phyloP scores from a whole-genome alignment of 2,329 filamentous ascomycete species.

The Trichoderma endophyticum region DNA sequence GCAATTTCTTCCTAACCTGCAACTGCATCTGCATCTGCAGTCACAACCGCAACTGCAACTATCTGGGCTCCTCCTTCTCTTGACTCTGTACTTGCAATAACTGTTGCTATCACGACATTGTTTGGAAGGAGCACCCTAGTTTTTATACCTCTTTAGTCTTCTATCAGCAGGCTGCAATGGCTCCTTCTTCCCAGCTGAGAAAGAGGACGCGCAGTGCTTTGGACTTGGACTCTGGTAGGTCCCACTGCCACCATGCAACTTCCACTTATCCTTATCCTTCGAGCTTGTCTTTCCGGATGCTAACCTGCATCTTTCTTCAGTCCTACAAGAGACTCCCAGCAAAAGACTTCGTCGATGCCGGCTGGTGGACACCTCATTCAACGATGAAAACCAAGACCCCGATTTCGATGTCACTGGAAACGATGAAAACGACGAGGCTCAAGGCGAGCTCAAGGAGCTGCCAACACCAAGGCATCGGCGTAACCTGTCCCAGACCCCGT shows the following conservation, averaged over 20 bases:
- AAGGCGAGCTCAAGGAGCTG: slow-evolving; percentile 38
- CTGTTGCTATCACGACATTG: background rate
- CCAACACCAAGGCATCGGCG: slow-evolving; percentile 28
- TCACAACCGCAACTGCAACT: background rate
- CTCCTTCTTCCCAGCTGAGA: slow-evolving; percentile 32
- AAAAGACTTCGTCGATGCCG: slow-evolving; percentile 46
- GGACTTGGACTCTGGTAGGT: slow-evolving; percentile 33
- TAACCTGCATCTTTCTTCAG: slow-evolving; percentile 20
- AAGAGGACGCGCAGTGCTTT: slow-evolving; percentile 34
- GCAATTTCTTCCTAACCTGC: slow-evolving; percentile 9
- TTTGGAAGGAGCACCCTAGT: slow-evolving; percentile 24
- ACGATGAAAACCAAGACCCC: slow-evolving; percentile 65
- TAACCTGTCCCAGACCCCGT: slow-evolving; percentile 31
- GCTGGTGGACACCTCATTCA: slow-evolving; percentile 43
- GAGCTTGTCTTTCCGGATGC: background rate
- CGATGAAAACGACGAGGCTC: slow-evolving; percentile 39
- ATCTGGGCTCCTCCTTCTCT: background rate
- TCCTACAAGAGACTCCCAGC: slow-evolving; percentile 33
- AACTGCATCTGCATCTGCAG: background rate
- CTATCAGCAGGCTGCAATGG: slow-evolving; percentile 24
- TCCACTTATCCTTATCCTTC: background rate
- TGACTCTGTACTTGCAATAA: background rate
- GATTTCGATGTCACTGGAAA: slow-evolving; percentile 20
- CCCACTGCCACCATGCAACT: background rate
- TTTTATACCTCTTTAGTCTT: background rate